Evolutionary conservation across 176 grass and related monocot species (phyloP).

Genomic region (Lolium perenne): DNA sequence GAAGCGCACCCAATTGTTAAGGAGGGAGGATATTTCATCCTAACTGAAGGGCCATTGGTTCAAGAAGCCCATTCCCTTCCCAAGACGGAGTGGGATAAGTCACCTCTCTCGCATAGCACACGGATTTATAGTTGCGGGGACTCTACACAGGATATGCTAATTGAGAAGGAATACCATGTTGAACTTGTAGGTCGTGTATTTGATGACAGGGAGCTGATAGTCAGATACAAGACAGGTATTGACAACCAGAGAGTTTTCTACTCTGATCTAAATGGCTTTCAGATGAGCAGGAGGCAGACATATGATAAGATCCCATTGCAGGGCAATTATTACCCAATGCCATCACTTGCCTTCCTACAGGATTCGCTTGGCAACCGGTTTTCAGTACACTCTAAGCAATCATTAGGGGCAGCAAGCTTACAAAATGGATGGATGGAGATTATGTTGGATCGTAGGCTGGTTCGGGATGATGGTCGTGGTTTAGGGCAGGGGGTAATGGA

Average conservation of each 20-base stretch:
- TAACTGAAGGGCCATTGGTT: slow-evolving; percentile 86
- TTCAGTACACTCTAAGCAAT: slow-evolving; percentile 94
- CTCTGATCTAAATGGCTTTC: slow-evolving; percentile 97
- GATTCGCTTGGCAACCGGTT: slow-evolving; percentile 78
- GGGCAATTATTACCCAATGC: slow-evolving; percentile 98
- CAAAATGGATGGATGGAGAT: slow-evolving; percentile 97
- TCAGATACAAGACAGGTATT: slow-evolving; percentile 94
- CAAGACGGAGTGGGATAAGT: slow-evolving; percentile 71
- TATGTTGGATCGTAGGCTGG: slow-evolving; percentile 95
- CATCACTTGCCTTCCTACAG: slow-evolving; percentile 91
- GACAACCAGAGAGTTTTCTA: slow-evolving; percentile 88
- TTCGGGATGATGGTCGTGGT: slow-evolving; percentile 82
- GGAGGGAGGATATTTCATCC: slow-evolving; percentile 78
- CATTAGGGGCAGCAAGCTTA: slow-evolving; percentile 85
- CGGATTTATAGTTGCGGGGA: slow-evolving; percentile 73
- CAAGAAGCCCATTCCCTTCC: slow-evolving; percentile 88
- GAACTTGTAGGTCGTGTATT: slow-evolving; percentile 76
- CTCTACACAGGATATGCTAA: slow-evolving; percentile 78
- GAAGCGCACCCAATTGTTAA: slow-evolving; percentile 74
- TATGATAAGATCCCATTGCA: slow-evolving; percentile 97
- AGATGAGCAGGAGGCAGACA: slow-evolving; percentile 91
- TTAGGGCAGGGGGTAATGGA: slow-evolving; percentile 97
- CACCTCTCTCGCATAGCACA: slow-evolving; percentile 85
- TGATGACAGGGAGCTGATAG: slow-evolving; percentile 88
- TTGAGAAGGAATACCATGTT: slow-evolving; percentile 99